Evolutionary conservation across 306 rosid genomes (phyloP).

Genomic region (Fragaria ananassa): DNA sequence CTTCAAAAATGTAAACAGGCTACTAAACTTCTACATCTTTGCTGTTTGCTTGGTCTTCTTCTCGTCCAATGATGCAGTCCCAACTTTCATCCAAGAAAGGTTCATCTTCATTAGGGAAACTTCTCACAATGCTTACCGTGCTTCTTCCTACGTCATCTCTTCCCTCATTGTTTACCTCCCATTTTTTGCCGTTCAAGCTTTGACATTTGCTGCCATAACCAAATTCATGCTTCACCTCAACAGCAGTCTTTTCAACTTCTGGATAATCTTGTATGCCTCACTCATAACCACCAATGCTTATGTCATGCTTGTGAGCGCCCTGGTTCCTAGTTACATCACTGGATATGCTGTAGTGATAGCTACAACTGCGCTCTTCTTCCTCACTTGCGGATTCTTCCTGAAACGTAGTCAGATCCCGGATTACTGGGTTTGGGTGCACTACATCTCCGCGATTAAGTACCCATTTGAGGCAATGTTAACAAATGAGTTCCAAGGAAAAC

Average conservation of each 20-base stretch:
- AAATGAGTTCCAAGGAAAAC: slow-evolving; percentile 62
- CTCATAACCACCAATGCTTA: slow-evolving; percentile 83
- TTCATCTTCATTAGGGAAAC: slow-evolving; percentile 87
- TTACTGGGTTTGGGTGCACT: slow-evolving; percentile 86
- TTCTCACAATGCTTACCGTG: slow-evolving; percentile 86
- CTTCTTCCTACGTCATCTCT: slow-evolving; percentile 77
- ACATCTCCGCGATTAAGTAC: slow-evolving; percentile 82
- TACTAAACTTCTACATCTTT: slow-evolving; percentile 86
- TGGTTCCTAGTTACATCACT: slow-evolving; percentile 88
- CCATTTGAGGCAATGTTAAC: slow-evolving; percentile 81
- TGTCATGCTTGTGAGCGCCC: slow-evolving; percentile 88
- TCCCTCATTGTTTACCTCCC: slow-evolving; percentile 86
- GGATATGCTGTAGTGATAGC: slow-evolving; percentile 92
- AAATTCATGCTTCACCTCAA: slow-evolving; percentile 45
- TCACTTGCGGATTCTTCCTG: slow-evolving; percentile 83
- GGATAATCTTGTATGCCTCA: slow-evolving; percentile 72
- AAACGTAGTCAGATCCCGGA: slow-evolving; percentile 51
- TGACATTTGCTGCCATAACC: slow-evolving; percentile 82
- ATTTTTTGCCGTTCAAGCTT: slow-evolving; percentile 75
- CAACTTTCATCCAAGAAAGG: slow-evolving; percentile 76
- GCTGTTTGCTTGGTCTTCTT: slow-evolving; percentile 84
- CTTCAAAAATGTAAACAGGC: slow-evolving; percentile 71
- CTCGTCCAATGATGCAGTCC: slow-evolving; percentile 92
- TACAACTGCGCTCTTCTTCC: slow-evolving; percentile 86
- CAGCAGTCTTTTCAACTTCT: slow-evolving; percentile 45